Base-by-base conservation (phyloP, 2,329 filamentous ascomycete species). In the Dactylellina leptospora region DNA sequence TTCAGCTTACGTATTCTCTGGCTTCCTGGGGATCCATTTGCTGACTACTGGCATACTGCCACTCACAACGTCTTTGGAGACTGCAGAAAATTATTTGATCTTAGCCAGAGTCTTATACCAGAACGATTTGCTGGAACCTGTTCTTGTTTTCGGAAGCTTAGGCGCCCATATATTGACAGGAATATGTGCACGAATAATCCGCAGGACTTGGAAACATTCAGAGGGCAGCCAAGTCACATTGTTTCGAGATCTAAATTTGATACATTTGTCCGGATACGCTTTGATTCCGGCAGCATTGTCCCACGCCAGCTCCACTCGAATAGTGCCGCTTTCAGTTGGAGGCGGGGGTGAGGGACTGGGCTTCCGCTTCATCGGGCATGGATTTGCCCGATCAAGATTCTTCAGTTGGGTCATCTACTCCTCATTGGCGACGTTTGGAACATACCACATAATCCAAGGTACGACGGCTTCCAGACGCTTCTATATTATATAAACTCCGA, bases 41-140 rank as follows among this genome's bases (percentile, higher is more conserved):
- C 84, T 88, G 77, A 96, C 93, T 76, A 93, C 91, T 30, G 91
- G 91, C 5, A 79, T 96, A 44, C 88, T 96, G 74, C 92, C 92
- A 0, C 85, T 95, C 36, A 76, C 88, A 53, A 91, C 90, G 40
- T 91, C 90, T 47, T 86, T 95, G 4, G 82, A 88, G 6, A 85
- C 87, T 56, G 90, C 90, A 71, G 93, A 97, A 78, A 88, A 87
- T 53, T 96, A 92, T 80, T 87, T 97, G 51, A 88, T 97, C 74
- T 90, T 96, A 79, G 93, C 92, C 25, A 87, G 93, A 73, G 93
- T 96, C 51, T 88, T 95, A 79, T 97, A 97, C 82, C 93, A 97
- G 80, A 93, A 91, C 0, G 55, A 60, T 22, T 85, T 89, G 1
- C 82, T 91, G 13, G 93, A 97, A 78, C 91, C 92, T 2, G 81